Base-by-base conservation (phyloP, 1,139 yeast species). In the Yamadazyma conglobata region DNA sequence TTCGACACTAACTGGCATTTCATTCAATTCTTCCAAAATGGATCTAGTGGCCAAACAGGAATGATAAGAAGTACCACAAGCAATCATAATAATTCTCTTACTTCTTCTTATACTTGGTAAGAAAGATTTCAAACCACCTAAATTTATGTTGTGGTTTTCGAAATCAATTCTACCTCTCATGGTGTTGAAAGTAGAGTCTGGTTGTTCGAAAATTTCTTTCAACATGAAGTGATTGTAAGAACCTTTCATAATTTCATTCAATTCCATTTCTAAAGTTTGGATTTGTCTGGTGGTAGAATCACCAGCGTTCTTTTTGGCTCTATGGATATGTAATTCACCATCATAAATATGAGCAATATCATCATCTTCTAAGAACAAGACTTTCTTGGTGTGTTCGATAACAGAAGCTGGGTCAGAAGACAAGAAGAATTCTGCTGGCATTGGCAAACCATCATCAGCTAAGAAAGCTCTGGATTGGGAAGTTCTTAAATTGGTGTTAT, bases 161-260 rank as follows among this genome's bases (percentile, higher is more conserved):
- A 91, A 91, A 62, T 93, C 97, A 44, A 91, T 76, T 69, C 99
- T 87, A 55, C 99, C 99, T 72, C 98, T 84, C 98, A 93, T 93
- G 32, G 99, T 91, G 70, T 91, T 93, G 58, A 89, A 82, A 33
- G 96, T 85, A 5, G 97, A 89, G 53, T 93, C 98, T 25, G 98
- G 98, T 66, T 93, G 99, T 63, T 93, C 98, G 55, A 84, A 86
- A 48, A 93, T 93, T 67, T 93, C 99, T 74, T 93, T 93, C 65
- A 89, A 95, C 99, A 93, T 93, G 60, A 89, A 93, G 63, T 91
- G 98, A 47, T 77, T 79, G 69, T 84, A 91, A 44, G 86, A 84
- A 49, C 98, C 98, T 71, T 88, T 91, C 98, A 91, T 91, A 54
- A 93, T 91, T 67, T 91, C 94, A 43, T 94, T 93, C 56, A 93